A percentile compares a stretch with the other conserved stretches of the same genome.
Conservation (phyloP, 2,329 filamentous ascomycete species). For the Colletotrichum gigasporum region DNA sequence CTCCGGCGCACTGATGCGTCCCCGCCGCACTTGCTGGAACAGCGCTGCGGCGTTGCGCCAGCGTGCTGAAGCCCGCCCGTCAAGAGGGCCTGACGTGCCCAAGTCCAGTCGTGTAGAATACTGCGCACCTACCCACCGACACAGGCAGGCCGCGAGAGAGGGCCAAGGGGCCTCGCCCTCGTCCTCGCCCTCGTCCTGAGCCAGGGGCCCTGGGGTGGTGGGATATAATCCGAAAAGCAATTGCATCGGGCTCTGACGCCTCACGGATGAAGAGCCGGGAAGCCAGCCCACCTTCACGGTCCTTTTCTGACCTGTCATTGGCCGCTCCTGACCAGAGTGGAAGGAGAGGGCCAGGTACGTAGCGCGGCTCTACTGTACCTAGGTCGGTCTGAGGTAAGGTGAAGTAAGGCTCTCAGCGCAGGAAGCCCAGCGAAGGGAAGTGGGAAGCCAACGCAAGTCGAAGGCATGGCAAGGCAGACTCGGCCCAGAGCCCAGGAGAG, state of each 20-base stretch:
- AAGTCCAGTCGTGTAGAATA: no score
- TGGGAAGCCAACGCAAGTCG: background rate
- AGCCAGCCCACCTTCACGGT: no score
- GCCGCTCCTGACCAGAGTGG: background rate
- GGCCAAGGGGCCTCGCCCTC: no score
- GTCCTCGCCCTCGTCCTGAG: no score
- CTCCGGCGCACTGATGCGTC: conserved; percentile 3
- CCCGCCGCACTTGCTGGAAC: conserved; percentile 8
- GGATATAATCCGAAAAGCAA: conserved; percentile 6
- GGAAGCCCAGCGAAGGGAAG: background rate
- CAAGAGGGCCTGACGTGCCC: background rate
- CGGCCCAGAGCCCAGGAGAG: background rate
- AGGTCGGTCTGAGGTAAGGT: background rate
- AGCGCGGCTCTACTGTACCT: background rate
- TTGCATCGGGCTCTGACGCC: background rate
- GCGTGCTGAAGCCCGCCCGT: background rate
- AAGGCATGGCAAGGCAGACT: background rate
- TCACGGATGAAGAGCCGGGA: no score
- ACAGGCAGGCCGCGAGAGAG: no score
- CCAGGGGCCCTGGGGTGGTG: background rate
- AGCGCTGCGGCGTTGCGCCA: conserved; percentile 7
- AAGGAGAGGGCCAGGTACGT: background rate
- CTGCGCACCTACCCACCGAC: no score
- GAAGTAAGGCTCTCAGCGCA: no score
- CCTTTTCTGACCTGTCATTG: background rate